Evolutionary conservation across 768 basidiomycete genomes (phyloP), one percentile per base, ranked within the genome.

Genomic region (Trametopsis cervina): DNA sequence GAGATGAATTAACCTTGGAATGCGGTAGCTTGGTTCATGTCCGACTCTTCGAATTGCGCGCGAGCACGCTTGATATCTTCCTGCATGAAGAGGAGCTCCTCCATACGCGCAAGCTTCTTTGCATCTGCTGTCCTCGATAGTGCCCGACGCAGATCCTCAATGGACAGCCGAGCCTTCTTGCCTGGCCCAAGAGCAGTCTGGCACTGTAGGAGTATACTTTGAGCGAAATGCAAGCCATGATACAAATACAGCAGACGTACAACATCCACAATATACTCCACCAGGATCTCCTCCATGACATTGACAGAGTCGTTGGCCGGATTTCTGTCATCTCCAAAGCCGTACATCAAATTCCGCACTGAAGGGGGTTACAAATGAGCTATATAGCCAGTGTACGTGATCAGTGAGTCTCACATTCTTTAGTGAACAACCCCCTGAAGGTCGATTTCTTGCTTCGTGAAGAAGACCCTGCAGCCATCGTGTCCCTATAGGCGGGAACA

Each of bases 241-340:
- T 47, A 40, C 50, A 39, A 46, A 46, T 10, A 40, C 47, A 55
- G 51, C 39, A 40, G 37, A 77, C 90, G 54, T 60, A 95, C 92
- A 10, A 95, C 76, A 57, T 96, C 92, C 25, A 83, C 80, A 55
- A 96, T 89, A 54, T 89, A 93, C 63, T 93, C 90, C 37, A 92
- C 78, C 43, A 95, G 68, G 45, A 95, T 91, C 60, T 95, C 91
- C 61, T 95, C 91, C 89, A 95, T 88, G 33, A 94, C 86, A 54
- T 80, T 84, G 22, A 93, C 87, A 0, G 88, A 87, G 57, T 96
- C 92, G 33, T 78, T 85, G 2, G 89, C 84, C 0, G 91, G 89
- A 55, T 89, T 87, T 13, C 85, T 75, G 60, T 91, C 90, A 62
- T 96, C 92, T 10, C 92, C 92, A 65, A 95, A 96, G 23, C 89